Evolutionary conservation across 2,329 filamentous ascomycete species (phyloP).

Genomic region (Penicillium sp.): DNA sequence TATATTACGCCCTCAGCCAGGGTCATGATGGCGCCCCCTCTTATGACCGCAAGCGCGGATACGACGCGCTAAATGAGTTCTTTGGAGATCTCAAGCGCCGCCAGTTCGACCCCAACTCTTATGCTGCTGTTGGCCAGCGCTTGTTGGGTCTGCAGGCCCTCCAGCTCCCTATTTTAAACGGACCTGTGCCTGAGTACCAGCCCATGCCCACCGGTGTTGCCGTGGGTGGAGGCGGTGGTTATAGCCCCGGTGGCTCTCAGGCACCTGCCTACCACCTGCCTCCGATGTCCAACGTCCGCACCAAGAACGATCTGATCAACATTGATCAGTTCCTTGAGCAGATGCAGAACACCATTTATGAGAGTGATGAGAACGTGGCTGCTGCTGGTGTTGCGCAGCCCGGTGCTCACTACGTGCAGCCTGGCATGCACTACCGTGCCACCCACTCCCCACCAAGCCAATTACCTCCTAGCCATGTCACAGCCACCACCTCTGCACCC

Average conservation of each 20-base stretch:
- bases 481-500: constrained; percentile 37
- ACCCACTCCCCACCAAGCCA: constrained; percentile 57
- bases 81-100: constrained; percentile 91
- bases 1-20: constrained; percentile 74
- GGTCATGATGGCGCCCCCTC: constrained; percentile 62
- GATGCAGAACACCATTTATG: constrained; percentile 94
- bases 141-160: constrained; percentile 77
- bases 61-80: constrained; percentile 88
- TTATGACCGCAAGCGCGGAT: constrained; percentile 80
- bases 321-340: constrained; percentile 95
- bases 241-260: constrained; percentile 59
- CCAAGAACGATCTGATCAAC: constrained; percentile 89
- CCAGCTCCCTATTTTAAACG: constrained; percentile 61
- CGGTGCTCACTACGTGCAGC: constrained; percentile 64
- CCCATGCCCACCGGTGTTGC: constrained; percentile 55
- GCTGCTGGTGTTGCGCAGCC: constrained; percentile 75
- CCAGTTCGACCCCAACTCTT: constrained; percentile 84
- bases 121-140: constrained; percentile 85
- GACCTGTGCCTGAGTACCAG: constrained; percentile 55
- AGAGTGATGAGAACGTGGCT: constrained; percentile 80
- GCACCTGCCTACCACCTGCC: constrained; percentile 83
- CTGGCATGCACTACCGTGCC: constrained; percentile 53
- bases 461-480: constrained; percentile 43
- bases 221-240: constrained; percentile 54
- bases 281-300: constrained; percentile 81